Base-by-base conservation (phyloP, 2,329 filamentous ascomycete species). In the Penicillium sp. region DNA sequence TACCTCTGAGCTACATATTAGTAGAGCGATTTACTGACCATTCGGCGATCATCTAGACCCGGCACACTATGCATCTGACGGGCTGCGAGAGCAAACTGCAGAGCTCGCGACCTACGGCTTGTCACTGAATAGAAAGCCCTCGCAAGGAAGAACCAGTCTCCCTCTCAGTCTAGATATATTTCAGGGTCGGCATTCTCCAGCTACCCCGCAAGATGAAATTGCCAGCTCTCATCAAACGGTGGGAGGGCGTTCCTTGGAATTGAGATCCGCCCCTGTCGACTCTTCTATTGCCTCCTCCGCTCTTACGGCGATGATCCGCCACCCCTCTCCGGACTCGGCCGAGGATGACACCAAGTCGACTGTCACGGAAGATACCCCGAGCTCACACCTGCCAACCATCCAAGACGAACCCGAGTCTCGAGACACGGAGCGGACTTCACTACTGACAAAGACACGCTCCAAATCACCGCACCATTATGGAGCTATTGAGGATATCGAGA, bases 51-150 rank as follows among this genome's bases (percentile, higher is more conserved):
- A 77, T 15, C 65, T 81, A 70, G 87, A 92, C 65, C 86, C 82
- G 59, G 80, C 82, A 15, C 82, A 88, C 60, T 88, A 88, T 68
- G 87, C 88, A 33, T 79, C 79, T 29, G 82, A 84, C 51, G 87
- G 84, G 57, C 86, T 95, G 35, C 86, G 90, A 56, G 86, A 93
- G 70, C 86, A 93, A 65, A 95, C 90, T 2, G 88, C 89, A 44
- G 89, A 95, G 70, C 78, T 95, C 49, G 90, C 90, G 38, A 89
- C 82, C 15, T 89, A 91, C 66, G 84, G 89, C 43, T 79, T 95
- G 25, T 85, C 85, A 33, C 47, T 68, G 35, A 66, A 66, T 52
- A 60, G 57, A 39, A 56, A 54, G 18, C 60, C 64, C 27, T 60
- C 60, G 24, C 58, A 57, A n/a, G 58, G 64, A 29, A 53, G 58